Percentiles rank a stretch among this genome's conserved stretches.
Evolutionary conservation across 768 basidiomycete species (phyloP).

Genomic region (Lactarius vividus): DNA sequence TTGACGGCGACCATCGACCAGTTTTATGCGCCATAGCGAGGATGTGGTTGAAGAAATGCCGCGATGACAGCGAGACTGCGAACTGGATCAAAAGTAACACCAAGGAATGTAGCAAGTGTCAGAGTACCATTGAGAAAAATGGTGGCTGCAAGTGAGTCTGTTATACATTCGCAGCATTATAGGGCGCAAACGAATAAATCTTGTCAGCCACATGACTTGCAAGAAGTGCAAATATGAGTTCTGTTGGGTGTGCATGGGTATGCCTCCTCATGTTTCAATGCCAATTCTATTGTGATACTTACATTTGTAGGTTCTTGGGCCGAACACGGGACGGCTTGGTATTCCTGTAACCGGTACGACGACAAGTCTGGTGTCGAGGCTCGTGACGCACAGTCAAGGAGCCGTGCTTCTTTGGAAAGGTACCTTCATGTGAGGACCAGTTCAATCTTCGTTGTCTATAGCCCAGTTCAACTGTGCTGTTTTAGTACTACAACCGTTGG

Average conservation of each 20-base stretch:
- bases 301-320: slow-evolving; percentile 80
- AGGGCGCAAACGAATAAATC: slow-evolving; percentile 25
- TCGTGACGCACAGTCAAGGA: slow-evolving; percentile 87
- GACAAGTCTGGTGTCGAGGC: slow-evolving; percentile 87
- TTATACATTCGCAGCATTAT: slow-evolving; percentile 8
- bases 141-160: slow-evolving; percentile 96
- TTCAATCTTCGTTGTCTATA: background rate
- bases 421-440: slow-evolving; percentile 79
- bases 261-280: slow-evolving; percentile 28
- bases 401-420: slow-evolving; percentile 87
- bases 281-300: slow-evolving; percentile 36
- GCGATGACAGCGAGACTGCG: slow-evolving; percentile 96
- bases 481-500: slow-evolving; percentile 98
- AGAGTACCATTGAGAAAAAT: slow-evolving; percentile 99
- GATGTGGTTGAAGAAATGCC: slow-evolving; percentile 96
- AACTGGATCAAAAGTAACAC: slow-evolving; percentile 99
- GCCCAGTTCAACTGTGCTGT: slow-evolving; percentile 11
- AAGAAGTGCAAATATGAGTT: slow-evolving; percentile 99
- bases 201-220: slow-evolving; percentile 94
- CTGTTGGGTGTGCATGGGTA: slow-evolving; percentile 99
- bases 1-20: slow-evolving; percentile 88
- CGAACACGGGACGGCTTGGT: slow-evolving; percentile 97
- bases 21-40: slow-evolving; percentile 84
- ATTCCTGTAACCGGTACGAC: slow-evolving; percentile 96
- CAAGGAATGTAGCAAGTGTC: slow-evolving; percentile 95